Evolutionary conservation across 805 yeast genomes (phyloP).

Genomic region (Zygoascus biomembranicola): DNA sequence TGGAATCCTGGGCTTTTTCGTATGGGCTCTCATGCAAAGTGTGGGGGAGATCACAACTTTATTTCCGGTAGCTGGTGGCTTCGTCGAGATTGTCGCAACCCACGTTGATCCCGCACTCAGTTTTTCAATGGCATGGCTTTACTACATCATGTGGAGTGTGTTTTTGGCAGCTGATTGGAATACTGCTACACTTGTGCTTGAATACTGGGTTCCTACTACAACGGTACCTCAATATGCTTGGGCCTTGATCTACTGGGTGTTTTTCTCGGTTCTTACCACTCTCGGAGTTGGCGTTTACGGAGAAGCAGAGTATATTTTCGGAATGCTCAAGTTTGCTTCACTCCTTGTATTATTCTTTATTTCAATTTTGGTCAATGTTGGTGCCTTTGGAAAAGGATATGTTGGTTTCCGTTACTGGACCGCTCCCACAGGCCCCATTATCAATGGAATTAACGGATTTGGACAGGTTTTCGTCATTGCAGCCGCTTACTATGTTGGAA

Average conservation of each 20-base stretch:
- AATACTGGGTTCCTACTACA: slow-evolving; percentile 73
- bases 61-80: slow-evolving; percentile 68
- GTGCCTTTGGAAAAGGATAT: slow-evolving; percentile 73
- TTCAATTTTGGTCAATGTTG: slow-evolving; percentile 75
- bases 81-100: slow-evolving; percentile 68
- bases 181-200: slow-evolving; percentile 69
- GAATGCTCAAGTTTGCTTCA: slow-evolving; percentile 62
- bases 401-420: slow-evolving; percentile 53
- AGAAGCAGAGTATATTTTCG: slow-evolving; percentile 73
- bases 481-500: slow-evolving; percentile 72
- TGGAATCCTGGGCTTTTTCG: slow-evolving; percentile 59
- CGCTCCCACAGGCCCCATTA: slow-evolving; percentile 43
- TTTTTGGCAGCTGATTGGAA: slow-evolving; percentile 45
- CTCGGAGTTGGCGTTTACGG: slow-evolving; percentile 73
- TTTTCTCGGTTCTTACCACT: slow-evolving; percentile 39
- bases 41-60: slow-evolving; percentile 77
- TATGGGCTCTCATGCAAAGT: slow-evolving; percentile 55
- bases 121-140: slow-evolving; percentile 6
- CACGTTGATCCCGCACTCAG: slow-evolving; percentile 59
- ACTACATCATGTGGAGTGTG: slow-evolving; percentile 6
- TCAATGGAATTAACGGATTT: slow-evolving; percentile 52
- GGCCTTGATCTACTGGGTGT: slow-evolving; percentile 42
- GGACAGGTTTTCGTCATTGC: slow-evolving; percentile 65
- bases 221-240: slow-evolving; percentile 55
- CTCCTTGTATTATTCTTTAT: slow-evolving; percentile 69